Evolutionary conservation across 2,329 filamentous ascomycete genomes (phyloP).

Genomic region (Neobulgaria alba): DNA sequence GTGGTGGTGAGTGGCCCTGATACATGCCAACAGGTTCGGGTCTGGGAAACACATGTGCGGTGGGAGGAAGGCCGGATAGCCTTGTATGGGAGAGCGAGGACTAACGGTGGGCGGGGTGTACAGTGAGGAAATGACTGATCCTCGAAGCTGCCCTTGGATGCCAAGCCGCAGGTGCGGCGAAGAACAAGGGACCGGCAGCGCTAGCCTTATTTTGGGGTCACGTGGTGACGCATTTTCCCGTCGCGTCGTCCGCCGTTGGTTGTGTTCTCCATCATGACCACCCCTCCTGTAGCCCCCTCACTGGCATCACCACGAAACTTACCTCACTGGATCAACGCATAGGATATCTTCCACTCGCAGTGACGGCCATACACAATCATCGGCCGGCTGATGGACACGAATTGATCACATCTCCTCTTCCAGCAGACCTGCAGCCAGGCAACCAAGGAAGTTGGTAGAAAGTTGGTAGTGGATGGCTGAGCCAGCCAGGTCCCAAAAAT

Average conservation of each 20-base stretch:
- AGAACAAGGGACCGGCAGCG: constrained; percentile 40
- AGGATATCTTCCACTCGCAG: too few relatives aligned
- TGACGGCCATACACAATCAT: too few relatives aligned
- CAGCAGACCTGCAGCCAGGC: too few relatives aligned
- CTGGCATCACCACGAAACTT: too few relatives aligned
- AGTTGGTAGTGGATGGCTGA: too few relatives aligned
- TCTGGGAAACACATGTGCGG: constrained; percentile 8
- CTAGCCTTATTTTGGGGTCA: not conserved
- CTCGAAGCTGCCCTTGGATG: not conserved
- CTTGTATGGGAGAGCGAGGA: constrained; percentile 1
- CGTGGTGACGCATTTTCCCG: not conserved
- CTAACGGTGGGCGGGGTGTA: too few relatives aligned
- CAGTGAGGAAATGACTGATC: too few relatives aligned
- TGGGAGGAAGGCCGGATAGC: constrained; percentile 12
- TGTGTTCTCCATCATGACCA: not conserved
- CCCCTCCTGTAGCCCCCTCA: too few relatives aligned
- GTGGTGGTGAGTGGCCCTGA: constrained; percentile 11
- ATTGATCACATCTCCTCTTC: too few relatives aligned
- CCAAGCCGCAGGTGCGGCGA: not conserved
- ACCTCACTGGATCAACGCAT: too few relatives aligned
- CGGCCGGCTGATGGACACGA: too few relatives aligned
- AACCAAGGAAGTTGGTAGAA: too few relatives aligned
- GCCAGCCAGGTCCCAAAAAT: not conserved
- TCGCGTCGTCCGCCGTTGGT: not conserved
- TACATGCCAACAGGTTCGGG: constrained; percentile 13